These are phyloP conservation scores for Vararia minispora DNA, from an alignment of 768 basidiomycete genomes.

Conservation along the genomic window DNA sequence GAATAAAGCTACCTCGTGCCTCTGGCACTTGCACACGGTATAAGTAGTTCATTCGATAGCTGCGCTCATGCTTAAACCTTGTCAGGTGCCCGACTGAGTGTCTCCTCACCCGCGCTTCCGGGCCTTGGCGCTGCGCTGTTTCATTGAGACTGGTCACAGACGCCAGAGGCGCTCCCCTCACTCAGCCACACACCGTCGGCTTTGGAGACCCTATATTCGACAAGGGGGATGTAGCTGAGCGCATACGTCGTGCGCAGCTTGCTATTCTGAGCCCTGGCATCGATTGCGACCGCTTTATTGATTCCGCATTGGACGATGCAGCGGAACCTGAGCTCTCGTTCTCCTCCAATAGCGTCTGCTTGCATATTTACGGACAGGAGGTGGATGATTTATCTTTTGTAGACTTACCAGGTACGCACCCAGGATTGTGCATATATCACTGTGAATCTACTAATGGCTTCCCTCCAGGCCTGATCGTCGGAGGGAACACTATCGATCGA, in stretches of 20 bases:
- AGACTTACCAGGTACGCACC: slow-evolving; percentile 30
- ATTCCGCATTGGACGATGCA: slow-evolving; percentile 22
- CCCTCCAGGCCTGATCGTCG: slow-evolving; percentile 41
- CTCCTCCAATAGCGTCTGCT: slow-evolving; percentile 24
- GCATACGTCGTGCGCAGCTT: slow-evolving; percentile 52
- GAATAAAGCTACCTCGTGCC: slow-evolving; percentile 57
- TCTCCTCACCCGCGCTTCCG: slow-evolving; percentile 17
- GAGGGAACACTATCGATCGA: slow-evolving; percentile 45
- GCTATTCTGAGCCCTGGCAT: slow-evolving; percentile 52
- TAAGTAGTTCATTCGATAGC: too few relatives aligned
- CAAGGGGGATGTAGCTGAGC: slow-evolving; percentile 47
- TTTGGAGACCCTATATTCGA: slow-evolving; percentile 32
- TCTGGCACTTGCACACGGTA: slow-evolving; percentile 72
- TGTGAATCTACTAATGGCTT: not conserved
- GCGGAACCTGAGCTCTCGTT: slow-evolving; percentile 18
- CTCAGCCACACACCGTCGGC: slow-evolving; percentile 20
- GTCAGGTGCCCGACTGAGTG: slow-evolving; percentile 30
- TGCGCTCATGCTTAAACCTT: too few relatives aligned
- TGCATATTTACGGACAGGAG: slow-evolving; percentile 26
- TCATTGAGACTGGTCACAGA: slow-evolving; percentile 23
- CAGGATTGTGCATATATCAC: not conserved
- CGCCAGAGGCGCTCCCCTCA: slow-evolving; percentile 18
- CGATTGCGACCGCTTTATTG: slow-evolving; percentile 25
- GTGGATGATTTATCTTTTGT: slow-evolving; percentile 30
- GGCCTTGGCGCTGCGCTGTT: slow-evolving; percentile 24